These are phyloP conservation scores for Trichoderma atroviride DNA, from an alignment of 2,329 filamentous ascomycete genomes.

Conservation along the genomic window DNA sequence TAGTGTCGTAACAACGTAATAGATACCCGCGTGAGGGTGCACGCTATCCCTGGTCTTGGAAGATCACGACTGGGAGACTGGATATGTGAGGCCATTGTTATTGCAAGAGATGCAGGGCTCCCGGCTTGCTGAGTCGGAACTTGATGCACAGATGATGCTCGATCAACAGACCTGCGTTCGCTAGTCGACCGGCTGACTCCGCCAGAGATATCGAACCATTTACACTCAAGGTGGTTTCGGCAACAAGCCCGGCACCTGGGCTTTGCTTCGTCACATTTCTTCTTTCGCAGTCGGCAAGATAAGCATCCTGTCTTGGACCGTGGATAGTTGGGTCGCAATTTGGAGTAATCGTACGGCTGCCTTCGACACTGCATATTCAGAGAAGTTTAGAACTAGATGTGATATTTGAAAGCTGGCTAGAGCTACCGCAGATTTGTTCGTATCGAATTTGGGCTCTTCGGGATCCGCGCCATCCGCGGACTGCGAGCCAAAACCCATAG, in stretches of 20 bases:
- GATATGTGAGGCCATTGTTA: background rate
- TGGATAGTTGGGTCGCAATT: too few species aligned
- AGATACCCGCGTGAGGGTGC: background rate
- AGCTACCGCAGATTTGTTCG: too few species aligned
- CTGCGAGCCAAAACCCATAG: too few species aligned
- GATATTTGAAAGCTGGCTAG: too few species aligned
- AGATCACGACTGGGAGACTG: background rate
- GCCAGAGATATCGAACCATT: conserved; percentile 21
- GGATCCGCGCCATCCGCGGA: too few species aligned
- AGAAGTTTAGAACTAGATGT: too few species aligned
- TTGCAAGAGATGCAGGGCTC: background rate
- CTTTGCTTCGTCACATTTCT: conserved; percentile 46
- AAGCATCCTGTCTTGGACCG: too few species aligned
- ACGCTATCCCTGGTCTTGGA: background rate
- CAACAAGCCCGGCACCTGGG: conserved; percentile 41
- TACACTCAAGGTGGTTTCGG: conserved; percentile 33
- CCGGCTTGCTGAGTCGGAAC: background rate
- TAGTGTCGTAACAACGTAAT: conserved; percentile 7
- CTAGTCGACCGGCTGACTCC: too few species aligned
- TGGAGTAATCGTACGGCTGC: too few species aligned
- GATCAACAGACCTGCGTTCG: background rate
- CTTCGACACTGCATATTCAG: too few species aligned
- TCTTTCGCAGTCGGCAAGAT: conserved; percentile 44
- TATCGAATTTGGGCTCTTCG: too few species aligned
- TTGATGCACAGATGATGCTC: background rate